Evolutionary conservation across 805 yeast genomes (phyloP).

Genomic region (Blastobotrys robertii): DNA sequence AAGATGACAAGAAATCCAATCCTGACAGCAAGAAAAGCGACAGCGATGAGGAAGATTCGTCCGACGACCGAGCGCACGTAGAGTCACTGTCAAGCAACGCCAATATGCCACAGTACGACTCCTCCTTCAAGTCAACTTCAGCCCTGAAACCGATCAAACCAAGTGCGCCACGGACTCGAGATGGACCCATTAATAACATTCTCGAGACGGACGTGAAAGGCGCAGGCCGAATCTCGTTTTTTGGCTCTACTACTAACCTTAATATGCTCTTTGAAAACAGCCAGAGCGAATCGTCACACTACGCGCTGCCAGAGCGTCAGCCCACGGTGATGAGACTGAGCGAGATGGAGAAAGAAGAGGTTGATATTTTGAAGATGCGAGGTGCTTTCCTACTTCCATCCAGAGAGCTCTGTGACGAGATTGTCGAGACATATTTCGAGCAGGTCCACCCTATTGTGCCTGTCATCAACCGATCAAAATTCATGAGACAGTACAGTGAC

Average conservation of each 20-base stretch:
- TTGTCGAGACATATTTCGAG: constrained; percentile 52
- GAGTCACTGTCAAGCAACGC: not conserved
- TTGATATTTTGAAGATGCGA: constrained; percentile 50
- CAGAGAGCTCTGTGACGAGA: constrained; percentile 45
- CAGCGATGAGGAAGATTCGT: not conserved
- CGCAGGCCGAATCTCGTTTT: constrained; percentile 33
- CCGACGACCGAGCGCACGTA: not conserved
- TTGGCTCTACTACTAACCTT: constrained; percentile 46
- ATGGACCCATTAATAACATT: constrained; percentile 23
- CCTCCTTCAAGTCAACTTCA: constrained; percentile 1
- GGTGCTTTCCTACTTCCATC: constrained; percentile 69
- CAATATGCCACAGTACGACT: not conserved
- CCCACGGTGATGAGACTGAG: constrained; percentile 19
- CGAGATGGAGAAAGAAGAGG: constrained; percentile 46
- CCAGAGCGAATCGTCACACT: constrained; percentile 36
- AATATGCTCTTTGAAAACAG: constrained; percentile 38
- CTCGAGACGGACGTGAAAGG: constrained; percentile 27
- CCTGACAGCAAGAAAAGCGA: not conserved
- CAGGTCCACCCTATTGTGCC: constrained; percentile 63
- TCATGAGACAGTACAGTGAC: constrained; percentile 49
- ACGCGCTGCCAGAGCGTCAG: constrained; percentile 18
- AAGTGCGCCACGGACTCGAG: constrained; percentile 7
- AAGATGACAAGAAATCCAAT: not conserved
- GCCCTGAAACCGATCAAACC: not conserved
- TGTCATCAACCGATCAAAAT: constrained; percentile 50